Evolutionary conservation across 441 rosid species (phyloP), one percentile per base, ranked within the genome.

Genomic region (Eutrema salsugineum): DNA sequence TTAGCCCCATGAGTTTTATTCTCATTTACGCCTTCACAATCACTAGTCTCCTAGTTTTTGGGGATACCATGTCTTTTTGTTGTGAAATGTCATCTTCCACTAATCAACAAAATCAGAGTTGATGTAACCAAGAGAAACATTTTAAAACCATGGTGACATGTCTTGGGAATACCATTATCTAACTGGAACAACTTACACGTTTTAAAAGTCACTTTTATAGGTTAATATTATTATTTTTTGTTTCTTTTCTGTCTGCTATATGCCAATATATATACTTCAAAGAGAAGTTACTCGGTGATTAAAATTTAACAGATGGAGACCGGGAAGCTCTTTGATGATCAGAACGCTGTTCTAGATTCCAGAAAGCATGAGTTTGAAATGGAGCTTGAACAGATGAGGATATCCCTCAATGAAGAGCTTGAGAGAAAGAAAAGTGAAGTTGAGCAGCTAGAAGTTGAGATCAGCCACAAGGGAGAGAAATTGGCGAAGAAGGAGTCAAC

Each of bases 261-360:
- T 33, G 56, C 10, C 56, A 46, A 43, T 39, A 17, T 8, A n/a
- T 63, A 20, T n/a, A 35, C 9, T 55, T 16, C 6, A 47, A 27
- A 56, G 38, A 38, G 39, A 48, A 38, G 19, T 69, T 38, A 68
- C 48, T 46, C 1, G 12, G 48, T 56, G 48, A 5, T 40, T 11
- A 57, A 24, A 47, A 53, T 78, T 75, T 33, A 72, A 59, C 77
- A 90, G 97, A 78, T 78, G 75, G 99, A 85, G 82, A 75, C 84
- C 54, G 88, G 85, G 69, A 76, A 80, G 81, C 81, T 90, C 42
- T 74, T 90, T 17, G 93, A 89, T 81, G 88, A 87, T 76, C 91
- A 85, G 54, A 85, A 79, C 69, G 78, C 76, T 57, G 63, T 75
- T 39, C 68, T 90, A 69, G 88, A 81, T 78, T 79, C 80, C 30